Evolutionary conservation across 768 basidiomycete genomes (phyloP).

Genomic region (Leccinum rimulosum): DNA sequence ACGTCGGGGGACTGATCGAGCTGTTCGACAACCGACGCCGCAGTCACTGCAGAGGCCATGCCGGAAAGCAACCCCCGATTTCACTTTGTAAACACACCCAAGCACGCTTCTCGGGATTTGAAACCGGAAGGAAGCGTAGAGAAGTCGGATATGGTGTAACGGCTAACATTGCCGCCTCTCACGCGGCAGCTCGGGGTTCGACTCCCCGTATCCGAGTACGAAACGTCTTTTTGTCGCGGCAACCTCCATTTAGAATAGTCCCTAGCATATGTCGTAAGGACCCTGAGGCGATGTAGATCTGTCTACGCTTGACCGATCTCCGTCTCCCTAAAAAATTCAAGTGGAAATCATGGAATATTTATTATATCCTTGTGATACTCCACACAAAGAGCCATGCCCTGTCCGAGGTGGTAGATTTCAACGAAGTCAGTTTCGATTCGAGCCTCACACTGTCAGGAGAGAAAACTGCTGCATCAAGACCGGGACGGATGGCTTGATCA

Average conservation of each 20-base stretch:
- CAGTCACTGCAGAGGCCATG: slow-evolving; percentile 26
- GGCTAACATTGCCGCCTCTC: slow-evolving; percentile 69
- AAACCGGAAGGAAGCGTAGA: neutral
- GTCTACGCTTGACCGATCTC: too few relatives aligned
- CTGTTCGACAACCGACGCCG: slow-evolving; percentile 48
- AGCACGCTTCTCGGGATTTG: too few relatives aligned
- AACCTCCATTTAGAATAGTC: too few relatives aligned
- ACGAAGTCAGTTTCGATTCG: slow-evolving; percentile 20
- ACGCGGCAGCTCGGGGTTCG: slow-evolving; percentile 44
- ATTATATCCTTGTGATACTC: slow-evolving; percentile 18
- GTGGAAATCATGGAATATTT: neutral
- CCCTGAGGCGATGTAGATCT: too few relatives aligned
- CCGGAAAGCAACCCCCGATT: neutral
- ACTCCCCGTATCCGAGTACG: slow-evolving; percentile 32
- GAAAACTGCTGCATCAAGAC: slow-evolving; percentile 21
- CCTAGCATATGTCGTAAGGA: too few relatives aligned
- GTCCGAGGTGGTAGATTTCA: neutral
- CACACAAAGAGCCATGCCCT: slow-evolving; percentile 14
- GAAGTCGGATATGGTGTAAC: slow-evolving; percentile 57
- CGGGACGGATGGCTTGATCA: neutral
- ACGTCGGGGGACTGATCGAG: slow-evolving; percentile 62
- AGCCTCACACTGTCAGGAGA: slow-evolving; percentile 32
- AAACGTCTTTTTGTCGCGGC: too few relatives aligned
- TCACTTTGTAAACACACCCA: neutral
- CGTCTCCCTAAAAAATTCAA: too few relatives aligned